These are phyloP conservation scores for Pseudonitzschia multiseries DNA, from an alignment of 108 stramenopile species.

Conservation along the genomic window DNA sequence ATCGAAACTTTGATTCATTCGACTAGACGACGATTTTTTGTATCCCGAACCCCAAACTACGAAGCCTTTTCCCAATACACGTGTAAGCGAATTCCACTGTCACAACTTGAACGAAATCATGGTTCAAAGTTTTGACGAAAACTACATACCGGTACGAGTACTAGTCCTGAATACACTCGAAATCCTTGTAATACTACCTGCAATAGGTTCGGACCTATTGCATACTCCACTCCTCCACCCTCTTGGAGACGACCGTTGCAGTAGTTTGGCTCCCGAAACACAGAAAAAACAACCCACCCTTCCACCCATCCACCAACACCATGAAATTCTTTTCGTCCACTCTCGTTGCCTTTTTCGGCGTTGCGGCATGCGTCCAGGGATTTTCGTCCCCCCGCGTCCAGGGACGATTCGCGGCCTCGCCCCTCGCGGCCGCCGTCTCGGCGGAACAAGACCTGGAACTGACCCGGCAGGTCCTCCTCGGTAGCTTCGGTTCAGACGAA, in stretches of 20 bases:
- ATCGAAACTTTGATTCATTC: background rate
- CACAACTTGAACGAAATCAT: conserved; percentile 4
- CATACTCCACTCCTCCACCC: too few relatives aligned
- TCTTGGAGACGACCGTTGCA: too few relatives aligned
- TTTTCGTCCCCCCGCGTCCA: background rate
- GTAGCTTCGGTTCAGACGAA: conserved; percentile 15
- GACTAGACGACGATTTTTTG: background rate
- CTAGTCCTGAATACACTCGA: too few relatives aligned
- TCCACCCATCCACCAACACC: background rate
- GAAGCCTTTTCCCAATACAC: background rate
- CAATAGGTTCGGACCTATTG: too few relatives aligned
- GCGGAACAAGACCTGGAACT: conserved; percentile 61
- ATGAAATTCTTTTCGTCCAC: conserved; percentile 12
- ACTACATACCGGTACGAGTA: too few relatives aligned
- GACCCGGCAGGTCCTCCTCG: conserved; percentile 62
- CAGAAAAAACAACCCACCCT: background rate
- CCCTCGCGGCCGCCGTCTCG: conserved; percentile 8
- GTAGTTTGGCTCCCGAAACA: too few relatives aligned
- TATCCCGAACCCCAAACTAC: background rate
- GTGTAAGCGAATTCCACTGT: conserved; percentile 7
- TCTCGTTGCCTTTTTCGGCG: background rate
- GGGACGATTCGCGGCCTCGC: background rate
- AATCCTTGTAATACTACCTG: too few relatives aligned
- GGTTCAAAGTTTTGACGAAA: background rate
- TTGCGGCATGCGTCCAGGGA: background rate